A percentile compares a stretch with the other conserved stretches of the same genome.
phyloP scores from a whole-genome alignment of 1,284 basidiomycete genomes.

The Pascua guehoae region DNA sequence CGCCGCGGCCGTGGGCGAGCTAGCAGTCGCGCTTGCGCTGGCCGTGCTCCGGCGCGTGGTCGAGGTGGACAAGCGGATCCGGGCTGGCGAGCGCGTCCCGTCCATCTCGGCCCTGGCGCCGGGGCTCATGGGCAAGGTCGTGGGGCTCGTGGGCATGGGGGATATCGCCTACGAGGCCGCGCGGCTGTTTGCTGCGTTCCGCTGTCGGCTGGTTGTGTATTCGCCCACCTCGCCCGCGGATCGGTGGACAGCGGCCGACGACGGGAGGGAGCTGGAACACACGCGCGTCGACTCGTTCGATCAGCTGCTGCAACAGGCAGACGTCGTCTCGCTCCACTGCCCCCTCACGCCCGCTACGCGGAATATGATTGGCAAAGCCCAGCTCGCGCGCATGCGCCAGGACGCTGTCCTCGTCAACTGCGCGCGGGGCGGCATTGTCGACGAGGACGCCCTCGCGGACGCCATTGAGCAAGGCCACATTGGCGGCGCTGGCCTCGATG shows the following conservation, averaged over 20 bases:
- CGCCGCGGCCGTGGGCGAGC: constrained; percentile 51
- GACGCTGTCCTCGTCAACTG: constrained; percentile 52
- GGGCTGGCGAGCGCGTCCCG: constrained; percentile 58
- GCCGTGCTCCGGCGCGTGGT: constrained; percentile 56
- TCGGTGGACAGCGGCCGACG: constrained; percentile 28
- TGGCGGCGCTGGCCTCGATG: constrained; percentile 55
- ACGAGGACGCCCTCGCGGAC: constrained; percentile 50
- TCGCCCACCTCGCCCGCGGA: constrained; percentile 44
- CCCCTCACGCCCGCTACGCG: constrained; percentile 50
- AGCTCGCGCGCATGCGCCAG: constrained; percentile 48
- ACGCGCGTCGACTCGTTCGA: constrained; percentile 43
- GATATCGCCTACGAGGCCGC: constrained; percentile 45
- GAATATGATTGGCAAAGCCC: constrained; percentile 42
- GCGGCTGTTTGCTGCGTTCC: constrained; percentile 43
- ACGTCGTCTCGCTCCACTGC: constrained; percentile 54
- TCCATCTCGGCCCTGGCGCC: constrained; percentile 51
- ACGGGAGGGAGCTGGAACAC: constrained; percentile 51
- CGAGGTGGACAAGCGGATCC: constrained; percentile 54
- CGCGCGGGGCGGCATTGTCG: constrained; percentile 52
- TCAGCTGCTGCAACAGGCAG: constrained; percentile 45
- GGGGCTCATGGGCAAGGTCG: constrained; percentile 48
- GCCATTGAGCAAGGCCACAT: constrained; percentile 47
- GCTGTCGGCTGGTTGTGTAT: constrained; percentile 42
- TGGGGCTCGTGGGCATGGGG: constrained; percentile 52
- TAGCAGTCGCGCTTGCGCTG: constrained; percentile 59